phyloP scores from a whole-genome alignment of 2,329 filamentous ascomycete species.

The Domatiomyces catenatus region DNA sequence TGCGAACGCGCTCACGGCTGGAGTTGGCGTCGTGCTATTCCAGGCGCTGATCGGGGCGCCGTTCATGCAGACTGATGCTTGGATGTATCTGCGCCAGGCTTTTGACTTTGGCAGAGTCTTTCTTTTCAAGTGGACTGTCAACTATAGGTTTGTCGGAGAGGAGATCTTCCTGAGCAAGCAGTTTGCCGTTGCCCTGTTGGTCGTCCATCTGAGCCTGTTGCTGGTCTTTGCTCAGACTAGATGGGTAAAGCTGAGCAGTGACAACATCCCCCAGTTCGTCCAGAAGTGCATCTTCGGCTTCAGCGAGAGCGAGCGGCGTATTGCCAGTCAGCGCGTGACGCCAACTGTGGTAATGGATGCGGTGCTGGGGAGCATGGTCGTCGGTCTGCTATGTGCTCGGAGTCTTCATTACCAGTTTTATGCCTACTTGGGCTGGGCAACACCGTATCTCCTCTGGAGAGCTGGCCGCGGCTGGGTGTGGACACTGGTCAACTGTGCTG shows the following conservation, averaged over 20 bases:
- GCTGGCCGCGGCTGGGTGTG: conserved; percentile 52
- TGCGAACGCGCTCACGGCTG: conserved; percentile 49
- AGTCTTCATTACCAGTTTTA: conserved; percentile 94
- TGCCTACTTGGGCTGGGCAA: conserved; percentile 76
- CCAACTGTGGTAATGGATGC: conserved; percentile 61
- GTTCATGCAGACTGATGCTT: conserved; percentile 5
- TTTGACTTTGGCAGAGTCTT: conserved; percentile 88
- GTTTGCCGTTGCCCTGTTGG: conserved; percentile 55
- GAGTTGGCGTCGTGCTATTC: conserved; percentile 57
- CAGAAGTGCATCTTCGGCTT: conserved; percentile 27
- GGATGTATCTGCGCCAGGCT: conserved; percentile 57
- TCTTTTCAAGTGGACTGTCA: conserved; percentile 96
- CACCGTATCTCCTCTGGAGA: conserved; percentile 74
- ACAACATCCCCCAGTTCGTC: conserved; percentile 41
- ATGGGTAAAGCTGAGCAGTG: conserved; percentile 57
- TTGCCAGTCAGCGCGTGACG: conserved; percentile 36
- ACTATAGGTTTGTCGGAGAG: conserved; percentile 92
- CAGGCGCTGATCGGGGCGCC: conserved; percentile 41
- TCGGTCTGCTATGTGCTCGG: conserved; percentile 72
- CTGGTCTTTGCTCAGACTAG: conserved; percentile 47
- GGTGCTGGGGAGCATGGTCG: conserved; percentile 58
- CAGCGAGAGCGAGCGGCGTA: conserved; percentile 16
- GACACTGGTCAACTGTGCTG: conserved; percentile 54
- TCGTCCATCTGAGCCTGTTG: conserved; percentile 50
- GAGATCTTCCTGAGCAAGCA: conserved; percentile 55